Evolutionary conservation across 2,329 filamentous ascomycete genomes (phyloP).

Genomic region (Ramichloridium luteum): DNA sequence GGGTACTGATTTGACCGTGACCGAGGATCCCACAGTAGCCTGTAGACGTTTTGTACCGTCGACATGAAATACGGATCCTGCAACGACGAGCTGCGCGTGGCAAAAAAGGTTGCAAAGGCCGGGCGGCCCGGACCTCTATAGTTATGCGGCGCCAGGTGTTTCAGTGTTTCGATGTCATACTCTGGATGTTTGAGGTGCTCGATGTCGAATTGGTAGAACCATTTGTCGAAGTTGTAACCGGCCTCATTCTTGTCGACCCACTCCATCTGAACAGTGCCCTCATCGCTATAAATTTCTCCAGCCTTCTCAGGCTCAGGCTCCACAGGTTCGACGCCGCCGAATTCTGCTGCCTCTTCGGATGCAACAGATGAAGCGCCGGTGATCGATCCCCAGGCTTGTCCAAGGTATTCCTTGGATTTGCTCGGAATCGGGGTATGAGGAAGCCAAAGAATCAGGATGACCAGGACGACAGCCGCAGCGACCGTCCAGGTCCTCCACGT

Average conservation of each 20-base stretch:
- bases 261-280: neutral
- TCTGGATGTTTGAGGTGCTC: neutral
- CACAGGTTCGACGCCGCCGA: neutral
- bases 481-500: neutral
- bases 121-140: constrained; percentile 14
- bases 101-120: constrained; percentile 25
- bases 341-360: neutral
- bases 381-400: neutral
- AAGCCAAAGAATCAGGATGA: neutral
- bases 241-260: neutral
- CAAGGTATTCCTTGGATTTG: neutral
- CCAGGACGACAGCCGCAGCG: neutral
- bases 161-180: constrained; percentile 1
- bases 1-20: constrained; percentile 14
- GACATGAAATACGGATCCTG: constrained; percentile 27
- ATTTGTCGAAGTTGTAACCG: neutral
- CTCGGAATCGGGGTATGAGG: neutral
- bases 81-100: constrained; percentile 21
- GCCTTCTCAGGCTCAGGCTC: no score
- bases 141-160: constrained; percentile 16
- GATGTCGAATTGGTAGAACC: constrained; percentile 2
- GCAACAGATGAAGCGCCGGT: neutral
- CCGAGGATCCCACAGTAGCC: constrained; percentile 22
- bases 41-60: constrained; percentile 24
- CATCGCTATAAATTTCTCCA: no score